These are phyloP conservation scores for Aspergillus fischeri DNA, from an alignment of 2,329 filamentous ascomycete species.

Conservation along the genomic window DNA sequence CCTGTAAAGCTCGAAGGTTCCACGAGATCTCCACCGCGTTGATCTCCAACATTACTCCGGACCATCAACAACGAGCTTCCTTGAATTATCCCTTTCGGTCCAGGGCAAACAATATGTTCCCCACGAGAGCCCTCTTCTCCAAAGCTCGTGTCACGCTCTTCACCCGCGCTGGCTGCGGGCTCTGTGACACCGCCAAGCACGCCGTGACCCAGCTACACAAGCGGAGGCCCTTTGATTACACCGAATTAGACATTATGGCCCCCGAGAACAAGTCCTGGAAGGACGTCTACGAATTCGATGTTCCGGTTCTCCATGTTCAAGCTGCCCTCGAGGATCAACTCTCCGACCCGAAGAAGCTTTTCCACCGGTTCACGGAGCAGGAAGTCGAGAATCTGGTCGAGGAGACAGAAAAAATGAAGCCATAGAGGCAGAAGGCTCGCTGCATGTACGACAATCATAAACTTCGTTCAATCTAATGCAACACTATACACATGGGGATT, in stretches of 20 bases:
- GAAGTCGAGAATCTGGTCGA: constrained; percentile 55
- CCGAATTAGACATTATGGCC: constrained; percentile 58
- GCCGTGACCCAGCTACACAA: constrained; percentile 53
- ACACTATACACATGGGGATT: background rate
- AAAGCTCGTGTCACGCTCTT: constrained; percentile 54
- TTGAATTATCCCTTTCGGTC: background rate
- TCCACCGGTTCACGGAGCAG: constrained; percentile 58
- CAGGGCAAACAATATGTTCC: constrained; percentile 22
- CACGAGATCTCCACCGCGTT: constrained; percentile 17
- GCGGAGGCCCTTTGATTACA: constrained; percentile 51
- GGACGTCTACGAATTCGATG: constrained; percentile 60
- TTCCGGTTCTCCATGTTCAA: constrained; percentile 59
- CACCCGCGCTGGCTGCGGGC: constrained; percentile 55
- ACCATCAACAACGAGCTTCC: background rate
- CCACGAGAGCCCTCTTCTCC: constrained; percentile 26
- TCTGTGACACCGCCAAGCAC: constrained; percentile 59
- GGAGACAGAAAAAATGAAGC: constrained; percentile 34
- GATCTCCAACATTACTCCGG: background rate
- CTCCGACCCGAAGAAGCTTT: constrained; percentile 58
- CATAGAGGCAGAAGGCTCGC: background rate
- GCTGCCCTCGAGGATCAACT: constrained; percentile 42
- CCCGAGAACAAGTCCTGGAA: constrained; percentile 54
- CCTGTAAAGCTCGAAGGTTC: constrained; percentile 39
- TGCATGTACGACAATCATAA: background rate
- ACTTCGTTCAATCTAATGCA: background rate